Evolutionary conservation across 345 rosid genomes (phyloP).

Genomic region (Combretum micranthum): DNA sequence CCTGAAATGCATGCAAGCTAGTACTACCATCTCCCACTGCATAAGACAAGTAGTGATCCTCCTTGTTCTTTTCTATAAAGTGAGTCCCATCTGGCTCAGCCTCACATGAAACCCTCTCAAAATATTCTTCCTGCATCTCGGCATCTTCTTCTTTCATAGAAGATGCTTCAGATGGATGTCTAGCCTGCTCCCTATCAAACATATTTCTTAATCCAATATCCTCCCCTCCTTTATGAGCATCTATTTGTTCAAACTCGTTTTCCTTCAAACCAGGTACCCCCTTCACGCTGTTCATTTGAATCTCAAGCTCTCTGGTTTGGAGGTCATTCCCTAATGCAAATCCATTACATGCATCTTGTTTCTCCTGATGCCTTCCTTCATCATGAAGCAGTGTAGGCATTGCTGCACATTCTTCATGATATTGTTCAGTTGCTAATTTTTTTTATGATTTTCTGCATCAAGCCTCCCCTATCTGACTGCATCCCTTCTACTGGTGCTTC

Average conservation of each 20-base stretch:
- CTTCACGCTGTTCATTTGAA: conserved; percentile 10
- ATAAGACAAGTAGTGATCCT: conserved; percentile 9
- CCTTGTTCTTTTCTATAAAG: conserved; percentile 16
- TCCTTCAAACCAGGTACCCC: conserved; percentile 12
- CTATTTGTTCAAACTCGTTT: conserved; percentile 3
- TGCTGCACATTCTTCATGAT: conserved; percentile 15
- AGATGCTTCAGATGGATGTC: conserved; percentile 8
- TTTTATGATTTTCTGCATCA: not conserved
- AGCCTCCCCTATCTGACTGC: no score
- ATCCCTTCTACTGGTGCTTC: no score
- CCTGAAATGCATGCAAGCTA: conserved; percentile 8
- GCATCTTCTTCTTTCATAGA: conserved; percentile 11
- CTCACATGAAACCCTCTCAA: conserved; percentile 14
- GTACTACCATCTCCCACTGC: conserved; percentile 9
- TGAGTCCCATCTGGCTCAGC: conserved; percentile 12
- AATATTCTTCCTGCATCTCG: conserved; percentile 19
- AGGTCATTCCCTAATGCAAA: conserved; percentile 14
- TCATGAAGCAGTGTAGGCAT: conserved; percentile 7
- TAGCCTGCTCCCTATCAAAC: conserved; percentile 6
- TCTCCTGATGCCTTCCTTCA: conserved; percentile 19
- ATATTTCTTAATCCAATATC: not conserved
- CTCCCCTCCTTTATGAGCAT: conserved; percentile 5
- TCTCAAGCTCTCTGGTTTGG: conserved; percentile 21
- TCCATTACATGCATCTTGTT: conserved; percentile 24
- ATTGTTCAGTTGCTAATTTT: not conserved